A percentile compares a stretch with the other conserved stretches of the same genome.
phyloP scores from a whole-genome alignment of 2,329 filamentous ascomycete genomes.

The Xylaria sp. region DNA sequence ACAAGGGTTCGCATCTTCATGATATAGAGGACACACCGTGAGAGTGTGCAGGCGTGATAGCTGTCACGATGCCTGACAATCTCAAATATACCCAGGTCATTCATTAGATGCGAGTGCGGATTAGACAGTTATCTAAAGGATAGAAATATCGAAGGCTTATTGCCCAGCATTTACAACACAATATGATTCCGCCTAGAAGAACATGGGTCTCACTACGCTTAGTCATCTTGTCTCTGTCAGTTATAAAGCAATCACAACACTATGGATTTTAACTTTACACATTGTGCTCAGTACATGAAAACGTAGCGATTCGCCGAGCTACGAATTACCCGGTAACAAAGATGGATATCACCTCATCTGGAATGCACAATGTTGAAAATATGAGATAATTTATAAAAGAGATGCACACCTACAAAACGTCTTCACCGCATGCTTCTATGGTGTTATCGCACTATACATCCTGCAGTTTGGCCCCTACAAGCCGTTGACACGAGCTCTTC shows the following conservation, averaged over 20 bases:
- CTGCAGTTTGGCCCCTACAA: too few relatives aligned
- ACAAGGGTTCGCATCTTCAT: conserved; percentile 13
- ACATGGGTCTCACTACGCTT: not conserved
- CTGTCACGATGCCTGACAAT: not conserved
- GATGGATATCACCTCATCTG: too few relatives aligned
- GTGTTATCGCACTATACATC: not conserved
- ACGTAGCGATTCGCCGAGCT: too few relatives aligned
- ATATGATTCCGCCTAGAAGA: not conserved
- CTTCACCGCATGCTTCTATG: too few relatives aligned
- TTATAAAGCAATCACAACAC: not conserved
- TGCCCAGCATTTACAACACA: not conserved
- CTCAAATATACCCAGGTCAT: conserved; percentile 11
- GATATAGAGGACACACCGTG: conserved; percentile 5
- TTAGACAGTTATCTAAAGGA: conserved; percentile 4
- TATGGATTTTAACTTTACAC: too few relatives aligned
- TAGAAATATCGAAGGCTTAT: conserved; percentile 7
- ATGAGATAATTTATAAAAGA: not conserved
- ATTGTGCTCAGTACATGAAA: too few relatives aligned
- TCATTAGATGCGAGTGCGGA: conserved; percentile 9
- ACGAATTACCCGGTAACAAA: too few relatives aligned
- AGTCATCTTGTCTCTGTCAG: not conserved
- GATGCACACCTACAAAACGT: too few relatives aligned
- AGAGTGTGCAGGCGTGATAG: not conserved
- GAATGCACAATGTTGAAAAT: too few relatives aligned
- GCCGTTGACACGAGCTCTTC: too few relatives aligned